These are phyloP conservation scores for Malbranchea zuffiana DNA, from an alignment of 2,329 filamentous ascomycete genomes.

Conservation along the genomic window DNA sequence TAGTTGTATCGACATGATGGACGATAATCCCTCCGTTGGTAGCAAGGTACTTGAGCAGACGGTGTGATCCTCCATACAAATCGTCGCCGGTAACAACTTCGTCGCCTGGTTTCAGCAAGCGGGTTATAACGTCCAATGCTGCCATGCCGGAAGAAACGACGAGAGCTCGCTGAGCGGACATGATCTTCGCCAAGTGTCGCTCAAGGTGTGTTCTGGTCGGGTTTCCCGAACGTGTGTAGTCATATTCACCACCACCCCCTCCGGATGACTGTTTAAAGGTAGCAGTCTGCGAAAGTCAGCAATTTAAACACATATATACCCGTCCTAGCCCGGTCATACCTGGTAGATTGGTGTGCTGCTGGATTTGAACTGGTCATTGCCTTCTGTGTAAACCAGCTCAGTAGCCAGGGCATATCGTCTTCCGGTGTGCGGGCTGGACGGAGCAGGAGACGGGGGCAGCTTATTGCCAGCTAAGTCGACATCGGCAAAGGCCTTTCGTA, in stretches of 20 bases:
- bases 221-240: constrained; percentile 96
- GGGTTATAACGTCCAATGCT: constrained; percentile 88
- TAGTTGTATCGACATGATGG: constrained; percentile 91
- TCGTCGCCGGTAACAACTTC: constrained; percentile 97
- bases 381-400: constrained; percentile 91
- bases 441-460: constrained; percentile 81
- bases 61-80: constrained; percentile 89
- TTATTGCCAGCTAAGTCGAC: constrained; percentile 75
- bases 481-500: constrained; percentile 43
- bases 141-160: constrained; percentile 97
- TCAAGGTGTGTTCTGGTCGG: constrained; percentile 93
- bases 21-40: constrained; percentile 85
- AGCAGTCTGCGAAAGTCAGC: constrained; percentile 51
- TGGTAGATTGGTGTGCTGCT: constrained; percentile 97
- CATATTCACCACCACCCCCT: constrained; percentile 76
- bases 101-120: constrained; percentile 79
- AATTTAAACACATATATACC: not conserved
- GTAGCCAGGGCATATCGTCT: constrained; percentile 88
- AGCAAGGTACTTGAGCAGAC: constrained; percentile 82
- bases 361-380: constrained; percentile 91
- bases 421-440: constrained; percentile 77
- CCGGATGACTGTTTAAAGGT: constrained; percentile 92
- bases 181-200: constrained; percentile 95
- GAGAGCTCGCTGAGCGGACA: constrained; percentile 83
- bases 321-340: constrained; percentile 29